phyloP scores from a whole-genome alignment of 1,284 basidiomycete species.

The Ceratobasidium sp. region DNA sequence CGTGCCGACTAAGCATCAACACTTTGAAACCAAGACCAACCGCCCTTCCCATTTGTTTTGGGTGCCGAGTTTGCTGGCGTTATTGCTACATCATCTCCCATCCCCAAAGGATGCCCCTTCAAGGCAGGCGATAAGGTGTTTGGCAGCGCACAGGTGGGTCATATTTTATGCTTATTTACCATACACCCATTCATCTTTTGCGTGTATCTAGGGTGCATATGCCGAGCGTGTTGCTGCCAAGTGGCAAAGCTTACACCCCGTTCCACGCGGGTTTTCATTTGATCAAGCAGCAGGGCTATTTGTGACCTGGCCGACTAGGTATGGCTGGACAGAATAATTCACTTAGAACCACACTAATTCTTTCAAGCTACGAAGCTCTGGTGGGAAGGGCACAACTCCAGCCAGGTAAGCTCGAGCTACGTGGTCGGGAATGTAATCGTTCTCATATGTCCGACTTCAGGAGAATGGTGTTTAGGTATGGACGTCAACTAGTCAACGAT shows the following conservation, averaged over 20 bases:
- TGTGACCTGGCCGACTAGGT: conserved; percentile 90
- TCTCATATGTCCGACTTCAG: conserved; percentile 49
- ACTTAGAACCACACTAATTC: not conserved
- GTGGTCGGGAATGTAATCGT: conserved; percentile 1
- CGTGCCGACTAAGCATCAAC: not conserved
- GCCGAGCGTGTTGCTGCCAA: conserved; percentile 72
- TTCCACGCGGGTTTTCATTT: conserved; percentile 68
- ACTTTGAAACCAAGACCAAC: conserved; percentile 55
- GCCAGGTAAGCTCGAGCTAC: conserved; percentile 55
- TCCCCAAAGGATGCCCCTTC: conserved; percentile 82
- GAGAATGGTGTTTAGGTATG: conserved; percentile 88
- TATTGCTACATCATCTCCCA: conserved; percentile 74
- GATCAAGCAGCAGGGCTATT: conserved; percentile 68
- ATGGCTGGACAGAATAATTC: not conserved
- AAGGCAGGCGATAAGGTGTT: conserved; percentile 89
- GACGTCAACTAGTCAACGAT: conserved; percentile 46
- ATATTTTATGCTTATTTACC: not conserved
- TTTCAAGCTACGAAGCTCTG: conserved; percentile 68
- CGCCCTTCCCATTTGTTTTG: conserved; percentile 81
- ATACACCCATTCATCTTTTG: not conserved
- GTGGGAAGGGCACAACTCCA: conserved; percentile 83
- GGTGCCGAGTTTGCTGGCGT: conserved; percentile 88
- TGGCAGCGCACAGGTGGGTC: conserved; percentile 61
- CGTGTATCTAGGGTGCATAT: conserved; percentile 55
- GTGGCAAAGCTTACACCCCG: conserved; percentile 58